These are phyloP conservation scores for Brassica rapa DNA, from an alignment of 345 rosid genomes.

Conservation along the genomic window DNA sequence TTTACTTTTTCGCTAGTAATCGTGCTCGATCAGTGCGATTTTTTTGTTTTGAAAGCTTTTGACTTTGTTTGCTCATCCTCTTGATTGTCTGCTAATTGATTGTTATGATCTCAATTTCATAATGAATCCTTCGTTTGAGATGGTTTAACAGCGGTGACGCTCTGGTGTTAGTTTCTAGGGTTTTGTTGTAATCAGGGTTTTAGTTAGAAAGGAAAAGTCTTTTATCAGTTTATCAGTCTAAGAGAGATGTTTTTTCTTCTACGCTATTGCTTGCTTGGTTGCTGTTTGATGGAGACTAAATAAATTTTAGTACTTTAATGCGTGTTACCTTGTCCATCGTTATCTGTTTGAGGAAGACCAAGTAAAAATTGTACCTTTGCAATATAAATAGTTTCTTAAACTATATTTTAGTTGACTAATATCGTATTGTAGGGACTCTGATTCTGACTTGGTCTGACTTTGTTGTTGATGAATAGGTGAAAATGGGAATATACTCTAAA, in stretches of 20 bases:
- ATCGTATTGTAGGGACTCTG: background rate
- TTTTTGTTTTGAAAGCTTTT: background rate
- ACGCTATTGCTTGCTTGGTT: conserved; percentile 22
- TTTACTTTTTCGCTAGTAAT: background rate
- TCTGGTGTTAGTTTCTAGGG: background rate
- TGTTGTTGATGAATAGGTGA: conserved; percentile 42
- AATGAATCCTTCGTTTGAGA: background rate
- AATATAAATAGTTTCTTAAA: background rate
- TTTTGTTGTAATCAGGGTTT: conserved; percentile 1
- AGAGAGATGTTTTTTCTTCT: conserved; percentile 7
- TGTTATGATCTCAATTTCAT: background rate
- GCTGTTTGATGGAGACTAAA: conserved; percentile 14
- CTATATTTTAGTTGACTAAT: conserved; percentile 1
- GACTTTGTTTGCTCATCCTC: conserved; percentile 3
- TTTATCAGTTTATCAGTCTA: background rate
- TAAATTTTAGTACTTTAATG: background rate
- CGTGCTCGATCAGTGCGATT: background rate
- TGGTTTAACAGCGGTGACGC: background rate
- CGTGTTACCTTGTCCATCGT: conserved; percentile 12
- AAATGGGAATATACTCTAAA: conserved; percentile 50
- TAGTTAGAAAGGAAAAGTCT: background rate
- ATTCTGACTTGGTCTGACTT: conserved; percentile 4
- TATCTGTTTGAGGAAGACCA: conserved; percentile 13
- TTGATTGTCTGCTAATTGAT: background rate
- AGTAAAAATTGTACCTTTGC: background rate